A percentile compares a stretch with the other conserved stretches of the same genome.
phyloP scores from a whole-genome alignment of 1,139 yeast genomes.

The Meyerozyma carpophila region DNA sequence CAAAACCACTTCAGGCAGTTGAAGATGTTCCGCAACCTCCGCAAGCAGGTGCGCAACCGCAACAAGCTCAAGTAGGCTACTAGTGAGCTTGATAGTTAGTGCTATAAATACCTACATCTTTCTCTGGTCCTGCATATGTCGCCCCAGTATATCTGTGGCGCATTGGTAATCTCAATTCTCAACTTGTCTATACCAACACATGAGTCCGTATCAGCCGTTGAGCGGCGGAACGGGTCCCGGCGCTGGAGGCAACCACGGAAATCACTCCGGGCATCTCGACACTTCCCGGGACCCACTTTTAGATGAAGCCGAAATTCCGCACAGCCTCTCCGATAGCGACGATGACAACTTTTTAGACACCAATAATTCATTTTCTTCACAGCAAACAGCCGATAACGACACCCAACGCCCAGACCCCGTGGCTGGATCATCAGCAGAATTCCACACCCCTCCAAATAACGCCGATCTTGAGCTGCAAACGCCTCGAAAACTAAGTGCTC shows the following conservation, averaged over 20 bases:
- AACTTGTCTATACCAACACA: background rate
- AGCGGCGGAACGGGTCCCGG: background rate
- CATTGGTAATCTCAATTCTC: background rate
- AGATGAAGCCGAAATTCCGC: background rate
- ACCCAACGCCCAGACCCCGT: background rate
- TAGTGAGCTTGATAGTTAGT: background rate
- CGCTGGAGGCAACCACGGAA: background rate
- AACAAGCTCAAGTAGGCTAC: background rate
- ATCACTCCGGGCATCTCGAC: background rate
- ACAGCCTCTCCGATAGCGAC: background rate
- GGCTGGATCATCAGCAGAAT: background rate
- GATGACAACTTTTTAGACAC: background rate
- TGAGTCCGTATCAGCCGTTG: background rate
- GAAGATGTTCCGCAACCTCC: conserved; percentile 12
- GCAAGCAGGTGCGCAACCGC: background rate
- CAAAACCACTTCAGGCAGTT: conserved; percentile 26
- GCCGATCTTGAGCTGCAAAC: conserved; percentile 19
- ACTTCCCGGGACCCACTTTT: background rate
- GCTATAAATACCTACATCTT: background rate
- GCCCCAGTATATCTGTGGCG: background rate
- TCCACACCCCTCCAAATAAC: background rate
- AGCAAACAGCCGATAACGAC: background rate
- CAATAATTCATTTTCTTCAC: background rate
- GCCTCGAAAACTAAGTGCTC: conserved; percentile 16
- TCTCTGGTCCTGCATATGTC: background rate